Conservation (phyloP, 257 asterid species). For the Henckelia pumila region DNA sequence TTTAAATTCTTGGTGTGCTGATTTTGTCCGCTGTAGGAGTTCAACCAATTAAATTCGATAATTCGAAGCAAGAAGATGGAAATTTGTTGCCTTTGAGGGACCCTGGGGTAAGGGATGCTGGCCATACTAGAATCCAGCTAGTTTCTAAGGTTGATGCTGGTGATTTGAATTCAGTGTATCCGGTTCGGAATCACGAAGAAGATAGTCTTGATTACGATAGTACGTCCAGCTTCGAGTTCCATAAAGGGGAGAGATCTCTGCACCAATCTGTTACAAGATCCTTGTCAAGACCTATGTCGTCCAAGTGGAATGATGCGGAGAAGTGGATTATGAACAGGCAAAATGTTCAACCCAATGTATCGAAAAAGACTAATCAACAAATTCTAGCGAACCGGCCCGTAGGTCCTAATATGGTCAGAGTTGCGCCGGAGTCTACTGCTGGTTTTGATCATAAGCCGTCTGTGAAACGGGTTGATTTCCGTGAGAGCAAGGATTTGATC, state of each 20-base stretch:
- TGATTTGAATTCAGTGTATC: background rate
- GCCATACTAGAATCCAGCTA: background rate
- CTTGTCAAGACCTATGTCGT: slow-evolving; percentile 71
- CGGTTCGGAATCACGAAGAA: slow-evolving; percentile 3
- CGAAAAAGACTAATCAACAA: slow-evolving; percentile 50
- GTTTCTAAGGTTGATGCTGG: background rate
- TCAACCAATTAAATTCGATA: slow-evolving; percentile 30
- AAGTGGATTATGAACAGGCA: slow-evolving; percentile 94
- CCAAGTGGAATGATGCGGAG: slow-evolving; percentile 98
- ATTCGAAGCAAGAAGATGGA: slow-evolving; percentile 30
- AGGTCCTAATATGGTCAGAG: slow-evolving; percentile 30
- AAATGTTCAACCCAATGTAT: slow-evolving; percentile 40
- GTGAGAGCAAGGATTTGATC: slow-evolving; percentile 57
- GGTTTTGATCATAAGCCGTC: background rate
- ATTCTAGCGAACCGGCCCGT: slow-evolving; percentile 40
- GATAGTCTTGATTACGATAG: slow-evolving; percentile 12
- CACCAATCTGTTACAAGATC: slow-evolving; percentile 60
- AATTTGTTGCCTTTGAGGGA: slow-evolving; percentile 33
- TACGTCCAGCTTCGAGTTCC: slow-evolving; percentile 44
- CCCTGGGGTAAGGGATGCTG: background rate
- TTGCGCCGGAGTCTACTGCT: slow-evolving; percentile 30
- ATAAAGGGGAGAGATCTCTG: slow-evolving; percentile 76
- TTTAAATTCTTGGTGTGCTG: background rate
- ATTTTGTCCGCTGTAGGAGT: slow-evolving; percentile 29
- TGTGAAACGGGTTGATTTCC: slow-evolving; percentile 33